A percentile compares a stretch with the other conserved stretches of the same genome.
These are phyloP conservation scores for Cyberlindnera nakhonratchasimensis DNA, from an alignment of 805 yeast genomes.

Conservation along the genomic window DNA sequence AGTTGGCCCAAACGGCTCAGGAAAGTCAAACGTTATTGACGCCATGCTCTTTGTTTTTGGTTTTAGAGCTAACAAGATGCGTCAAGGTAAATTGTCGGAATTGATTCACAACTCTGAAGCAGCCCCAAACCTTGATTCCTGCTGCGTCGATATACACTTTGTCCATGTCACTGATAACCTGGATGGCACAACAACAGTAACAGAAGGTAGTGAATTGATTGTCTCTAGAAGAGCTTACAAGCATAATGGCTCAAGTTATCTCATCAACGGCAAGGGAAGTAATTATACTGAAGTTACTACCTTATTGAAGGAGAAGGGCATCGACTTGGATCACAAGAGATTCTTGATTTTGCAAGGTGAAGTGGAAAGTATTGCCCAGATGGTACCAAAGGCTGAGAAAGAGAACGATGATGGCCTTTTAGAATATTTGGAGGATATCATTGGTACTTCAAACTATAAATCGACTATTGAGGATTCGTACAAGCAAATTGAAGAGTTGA, in stretches of 20 bases:
- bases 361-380: slow-evolving; percentile 96
- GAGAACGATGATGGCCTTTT: slow-evolving; percentile 90
- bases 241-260: slow-evolving; percentile 76
- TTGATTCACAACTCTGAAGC: slow-evolving; percentile 87
- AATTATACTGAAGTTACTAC: slow-evolving; percentile 75
- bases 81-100: slow-evolving; percentile 91
- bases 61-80: slow-evolving; percentile 92
- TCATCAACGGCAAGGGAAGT: slow-evolving; percentile 65
- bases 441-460: slow-evolving; percentile 89
- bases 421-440: slow-evolving; percentile 94
- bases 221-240: slow-evolving; percentile 77
- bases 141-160: slow-evolving; percentile 91
- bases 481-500: slow-evolving; percentile 62
- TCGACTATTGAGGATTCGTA: slow-evolving; percentile 63
- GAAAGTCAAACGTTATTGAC: slow-evolving; percentile 96
- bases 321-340: slow-evolving; percentile 92
- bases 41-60: slow-evolving; percentile 96
- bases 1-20: slow-evolving; percentile 98
- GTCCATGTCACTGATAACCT: slow-evolving; percentile 65
- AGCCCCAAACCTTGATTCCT: slow-evolving; percentile 60
- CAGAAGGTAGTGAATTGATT: slow-evolving; percentile 53
- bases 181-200: slow-evolving; percentile 40
- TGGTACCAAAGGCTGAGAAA: slow-evolving; percentile 95
- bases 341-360: slow-evolving; percentile 96
- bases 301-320: slow-evolving; percentile 73